phyloP scores from a whole-genome alignment of 305 asterid genomes.

The Ajuga reptans region DNA sequence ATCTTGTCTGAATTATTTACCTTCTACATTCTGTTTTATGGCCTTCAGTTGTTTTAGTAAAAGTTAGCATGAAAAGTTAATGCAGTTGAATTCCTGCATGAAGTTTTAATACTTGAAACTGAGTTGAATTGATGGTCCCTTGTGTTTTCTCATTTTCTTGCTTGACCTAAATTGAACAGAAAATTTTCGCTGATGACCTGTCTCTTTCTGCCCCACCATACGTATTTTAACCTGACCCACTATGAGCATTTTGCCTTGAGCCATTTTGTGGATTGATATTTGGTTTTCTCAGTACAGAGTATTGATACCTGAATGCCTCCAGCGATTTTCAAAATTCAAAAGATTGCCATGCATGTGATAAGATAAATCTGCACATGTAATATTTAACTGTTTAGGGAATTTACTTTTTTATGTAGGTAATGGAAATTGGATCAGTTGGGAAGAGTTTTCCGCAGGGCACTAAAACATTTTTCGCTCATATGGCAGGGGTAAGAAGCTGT shows the following conservation, averaged over 20 bases:
- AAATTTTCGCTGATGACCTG: not conserved
- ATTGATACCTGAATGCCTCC: not conserved
- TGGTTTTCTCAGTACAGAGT: not conserved
- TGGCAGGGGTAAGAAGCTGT: constrained; percentile 57
- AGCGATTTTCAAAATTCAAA: not conserved
- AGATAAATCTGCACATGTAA: not conserved
- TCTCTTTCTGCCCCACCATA: not conserved
- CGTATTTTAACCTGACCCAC: not conserved
- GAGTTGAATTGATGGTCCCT: not conserved
- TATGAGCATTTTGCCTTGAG: not conserved
- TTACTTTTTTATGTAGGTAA: constrained; percentile 44
- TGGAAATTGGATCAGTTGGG: constrained; percentile 98
- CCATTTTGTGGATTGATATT: not conserved
- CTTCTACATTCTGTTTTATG: not conserved
- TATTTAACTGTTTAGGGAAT: not conserved
- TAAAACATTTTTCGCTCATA: constrained; percentile 64
- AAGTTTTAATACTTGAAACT: not conserved
- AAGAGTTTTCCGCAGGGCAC: constrained; percentile 49
- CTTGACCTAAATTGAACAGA: not conserved
- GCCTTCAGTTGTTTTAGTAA: not conserved
- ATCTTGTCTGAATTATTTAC: not conserved
- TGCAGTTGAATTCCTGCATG: not conserved
- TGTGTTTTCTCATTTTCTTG: not conserved
- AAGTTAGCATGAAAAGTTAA: not conserved
- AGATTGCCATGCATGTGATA: not conserved